Percentiles rank a stretch among this genome's conserved stretches.
phyloP scores from a whole-genome alignment of 2,329 filamentous ascomycete genomes.

The Cordyceps fumosorosea region DNA sequence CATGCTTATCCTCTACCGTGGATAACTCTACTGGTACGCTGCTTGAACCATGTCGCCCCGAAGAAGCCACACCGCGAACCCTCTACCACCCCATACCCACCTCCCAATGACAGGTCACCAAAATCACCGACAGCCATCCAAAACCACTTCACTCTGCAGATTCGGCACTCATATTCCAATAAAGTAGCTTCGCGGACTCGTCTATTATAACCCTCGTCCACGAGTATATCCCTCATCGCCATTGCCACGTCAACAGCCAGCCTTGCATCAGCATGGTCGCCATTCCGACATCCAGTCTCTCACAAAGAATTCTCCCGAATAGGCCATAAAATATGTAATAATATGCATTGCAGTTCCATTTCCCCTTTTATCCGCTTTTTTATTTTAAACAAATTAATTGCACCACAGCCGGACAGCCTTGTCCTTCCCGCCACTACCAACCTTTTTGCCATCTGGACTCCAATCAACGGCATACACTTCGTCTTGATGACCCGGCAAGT shows the following conservation, averaged over 20 bases:
- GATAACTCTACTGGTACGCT: neutral
- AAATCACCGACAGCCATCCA: neutral
- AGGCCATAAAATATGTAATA: neutral
- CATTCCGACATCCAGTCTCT: neutral
- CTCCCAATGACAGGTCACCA: neutral
- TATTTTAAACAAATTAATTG: conserved; percentile 36
- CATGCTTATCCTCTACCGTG: neutral
- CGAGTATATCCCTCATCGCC: conserved; percentile 6
- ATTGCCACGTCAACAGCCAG: conserved; percentile 6
- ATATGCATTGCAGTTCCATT: neutral
- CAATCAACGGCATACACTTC: conserved; percentile 94
- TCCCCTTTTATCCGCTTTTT: neutral
- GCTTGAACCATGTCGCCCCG: neutral
- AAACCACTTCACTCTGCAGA: conserved; percentile 4
- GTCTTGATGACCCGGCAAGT: conserved; percentile 84
- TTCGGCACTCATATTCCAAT: neutral
- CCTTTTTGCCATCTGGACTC: conserved; percentile 83
- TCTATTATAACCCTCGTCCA: neutral
- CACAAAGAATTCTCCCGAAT: neutral
- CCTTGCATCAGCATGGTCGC: neutral
- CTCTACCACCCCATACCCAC: neutral
- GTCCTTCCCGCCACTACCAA: conserved; percentile 89
- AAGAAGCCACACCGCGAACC: conserved; percentile 2
- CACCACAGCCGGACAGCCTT: conserved; percentile 67
- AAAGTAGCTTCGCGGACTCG: neutral